A percentile compares a stretch with the other conserved stretches of the same genome.
phyloP scores from a whole-genome alignment of 768 basidiomycete species.

The Mycena galopus region DNA sequence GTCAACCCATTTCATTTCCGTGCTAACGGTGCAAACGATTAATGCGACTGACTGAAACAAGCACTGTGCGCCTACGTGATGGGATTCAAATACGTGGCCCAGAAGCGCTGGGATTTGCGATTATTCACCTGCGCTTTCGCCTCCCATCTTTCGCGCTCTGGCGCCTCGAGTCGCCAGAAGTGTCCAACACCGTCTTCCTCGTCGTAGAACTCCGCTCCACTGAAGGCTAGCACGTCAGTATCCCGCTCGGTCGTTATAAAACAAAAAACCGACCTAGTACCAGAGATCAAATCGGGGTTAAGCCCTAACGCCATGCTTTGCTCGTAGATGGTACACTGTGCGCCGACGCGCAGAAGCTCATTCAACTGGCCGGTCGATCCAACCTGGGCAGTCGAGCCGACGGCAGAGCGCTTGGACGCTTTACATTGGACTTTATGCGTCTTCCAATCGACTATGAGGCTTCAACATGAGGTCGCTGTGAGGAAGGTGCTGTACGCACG shows the following conservation, averaged over 20 bases:
- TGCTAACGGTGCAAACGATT: background rate
- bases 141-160: constrained; percentile 22
- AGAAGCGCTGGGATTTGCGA: constrained; percentile 30
- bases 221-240: background rate
- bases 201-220: constrained; percentile 17
- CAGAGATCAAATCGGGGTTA: background rate
- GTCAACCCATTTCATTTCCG: constrained; percentile 25
- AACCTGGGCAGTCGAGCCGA: no score
- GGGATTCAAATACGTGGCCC: constrained; percentile 25
- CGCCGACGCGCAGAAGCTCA: background rate
- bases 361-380: background rate
- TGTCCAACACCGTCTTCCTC: background rate
- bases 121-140: constrained; percentile 24
- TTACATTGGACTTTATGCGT: no score
- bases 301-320: background rate
- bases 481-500: no score
- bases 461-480: no score
- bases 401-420: no score
- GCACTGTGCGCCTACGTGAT: constrained; percentile 1
- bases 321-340: background rate
- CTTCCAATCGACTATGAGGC: no score
- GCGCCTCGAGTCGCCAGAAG: constrained; percentile 20
- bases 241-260: no score
- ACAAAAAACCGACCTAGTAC: constrained; percentile 14
- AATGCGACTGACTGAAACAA: background rate